Percentiles rank a stretch among this genome's conserved stretches.
These are phyloP conservation scores for Leishmania guyanensis DNA, from an alignment of 208 protist genomes.

Conservation along the genomic window DNA sequence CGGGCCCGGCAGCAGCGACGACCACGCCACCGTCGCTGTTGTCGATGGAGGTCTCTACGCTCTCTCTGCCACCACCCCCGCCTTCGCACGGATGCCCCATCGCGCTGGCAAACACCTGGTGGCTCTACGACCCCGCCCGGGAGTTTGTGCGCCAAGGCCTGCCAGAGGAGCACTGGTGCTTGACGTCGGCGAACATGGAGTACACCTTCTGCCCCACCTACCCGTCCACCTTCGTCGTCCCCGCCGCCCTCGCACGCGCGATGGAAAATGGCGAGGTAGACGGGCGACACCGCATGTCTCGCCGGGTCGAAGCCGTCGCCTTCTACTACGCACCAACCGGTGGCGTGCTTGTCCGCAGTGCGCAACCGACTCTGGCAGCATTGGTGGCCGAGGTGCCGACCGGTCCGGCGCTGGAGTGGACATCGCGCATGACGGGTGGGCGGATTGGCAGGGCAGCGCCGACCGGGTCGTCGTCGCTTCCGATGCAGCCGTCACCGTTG, in stretches of 20 bases:
- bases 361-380: constrained; percentile 61
- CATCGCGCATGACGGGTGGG: constrained; percentile 13
- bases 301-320: constrained; percentile 74
- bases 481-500: neutral
- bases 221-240: constrained; percentile 52
- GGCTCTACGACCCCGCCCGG: constrained; percentile 44
- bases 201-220: constrained; percentile 51
- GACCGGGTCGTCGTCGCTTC: neutral
- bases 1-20: neutral
- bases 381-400: constrained; percentile 21
- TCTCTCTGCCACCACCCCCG: neutral
- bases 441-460: constrained; percentile 10
- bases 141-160: constrained; percentile 49
- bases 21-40: neutral
- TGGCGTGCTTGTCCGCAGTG: constrained; percentile 57
- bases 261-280: constrained; percentile 23
- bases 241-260: constrained; percentile 26
- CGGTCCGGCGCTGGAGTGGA: constrained; percentile 14
- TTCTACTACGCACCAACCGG: constrained; percentile 61
- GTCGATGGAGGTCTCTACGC: neutral
- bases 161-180: constrained; percentile 27
- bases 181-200: constrained; percentile 42
- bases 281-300: constrained; percentile 37
- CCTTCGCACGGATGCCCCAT: neutral
- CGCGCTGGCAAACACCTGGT: constrained; percentile 41